A percentile compares a stretch with the other conserved stretches of the same genome.
phyloP scores from a whole-genome alignment of 306 rosid genomes.

The Sindora glabra region DNA sequence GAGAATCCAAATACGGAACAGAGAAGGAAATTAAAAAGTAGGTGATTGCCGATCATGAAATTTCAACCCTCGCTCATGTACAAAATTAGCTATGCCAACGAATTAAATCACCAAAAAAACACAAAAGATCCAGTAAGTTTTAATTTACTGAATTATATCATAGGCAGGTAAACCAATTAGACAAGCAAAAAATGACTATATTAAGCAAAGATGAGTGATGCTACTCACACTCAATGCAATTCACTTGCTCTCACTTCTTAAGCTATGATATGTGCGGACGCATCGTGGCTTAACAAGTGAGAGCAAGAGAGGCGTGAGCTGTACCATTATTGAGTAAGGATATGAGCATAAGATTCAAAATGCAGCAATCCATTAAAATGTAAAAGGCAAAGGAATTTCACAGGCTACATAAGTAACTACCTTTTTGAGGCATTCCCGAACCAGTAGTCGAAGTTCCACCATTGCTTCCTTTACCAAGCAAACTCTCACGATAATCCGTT shows the following conservation, averaged over 20 bases:
- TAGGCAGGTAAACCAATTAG: background rate
- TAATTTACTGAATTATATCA: background rate
- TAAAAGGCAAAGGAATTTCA: background rate
- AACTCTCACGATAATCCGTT: slow-evolving; percentile 7
- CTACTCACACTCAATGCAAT: too few relatives aligned
- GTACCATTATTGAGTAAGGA: too few relatives aligned
- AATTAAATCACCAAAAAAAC: background rate
- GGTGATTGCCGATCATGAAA: background rate
- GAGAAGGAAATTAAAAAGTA: background rate
- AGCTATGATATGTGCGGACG: too few relatives aligned
- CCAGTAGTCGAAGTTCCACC: slow-evolving; percentile 9
- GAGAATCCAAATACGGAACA: background rate
- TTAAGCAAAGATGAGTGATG: background rate
- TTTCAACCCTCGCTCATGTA: background rate
- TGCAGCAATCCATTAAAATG: background rate
- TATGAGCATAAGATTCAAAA: background rate
- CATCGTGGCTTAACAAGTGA: too few relatives aligned
- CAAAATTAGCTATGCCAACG: background rate
- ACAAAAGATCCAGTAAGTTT: background rate
- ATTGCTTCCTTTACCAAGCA: slow-evolving; percentile 10
- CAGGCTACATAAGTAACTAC: slow-evolving; percentile 7
- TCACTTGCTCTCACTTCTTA: too few relatives aligned
- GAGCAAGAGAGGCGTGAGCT: too few relatives aligned
- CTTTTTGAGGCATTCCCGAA: slow-evolving; percentile 24
- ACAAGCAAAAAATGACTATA: background rate